Evolutionary conservation across 192 early-diverging fungal genomes (phyloP).

Genomic region (Spizellomyces sp.): DNA sequence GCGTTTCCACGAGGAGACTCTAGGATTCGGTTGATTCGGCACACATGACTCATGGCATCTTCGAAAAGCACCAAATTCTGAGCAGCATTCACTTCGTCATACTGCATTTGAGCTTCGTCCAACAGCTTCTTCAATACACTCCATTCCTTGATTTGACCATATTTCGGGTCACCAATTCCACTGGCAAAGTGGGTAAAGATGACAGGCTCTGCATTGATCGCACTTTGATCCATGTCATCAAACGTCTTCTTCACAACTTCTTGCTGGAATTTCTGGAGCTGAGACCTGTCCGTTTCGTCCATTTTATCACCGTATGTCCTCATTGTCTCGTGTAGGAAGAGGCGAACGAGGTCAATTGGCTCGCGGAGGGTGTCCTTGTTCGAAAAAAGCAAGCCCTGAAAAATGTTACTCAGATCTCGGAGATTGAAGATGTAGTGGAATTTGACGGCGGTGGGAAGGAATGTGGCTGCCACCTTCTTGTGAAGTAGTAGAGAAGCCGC

Average conservation of each 20-base stretch:
- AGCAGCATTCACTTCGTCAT: slow-evolving; percentile 66
- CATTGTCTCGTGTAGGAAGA: slow-evolving; percentile 61
- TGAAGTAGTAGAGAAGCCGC: slow-evolving; percentile 53
- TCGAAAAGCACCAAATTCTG: slow-evolving; percentile 68
- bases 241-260: slow-evolving; percentile 64
- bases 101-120: slow-evolving; percentile 65
- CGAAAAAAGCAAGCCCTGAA: slow-evolving; percentile 65
- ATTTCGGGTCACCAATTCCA: slow-evolving; percentile 64
- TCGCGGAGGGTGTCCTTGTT: slow-evolving; percentile 63
- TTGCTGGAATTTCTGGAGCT: slow-evolving; percentile 55
- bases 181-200: slow-evolving; percentile 63
- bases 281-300: slow-evolving; percentile 51
- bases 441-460: slow-evolving; percentile 65
- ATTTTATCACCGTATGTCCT: slow-evolving; percentile 67
- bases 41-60: slow-evolving; percentile 69
- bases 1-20: slow-evolving; percentile 67
- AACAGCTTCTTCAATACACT: slow-evolving; percentile 48
- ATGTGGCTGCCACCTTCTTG: slow-evolving; percentile 59
- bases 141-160: slow-evolving; percentile 65
- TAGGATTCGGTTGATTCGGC: slow-evolving; percentile 64
- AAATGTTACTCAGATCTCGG: slow-evolving; percentile 63
- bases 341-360: slow-evolving; percentile 55
- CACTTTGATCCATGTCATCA: slow-evolving; percentile 61
- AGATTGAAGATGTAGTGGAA: slow-evolving; percentile 73
- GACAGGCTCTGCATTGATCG: slow-evolving; percentile 58